Base-by-base conservation (phyloP, 2,329 filamentous ascomycete genomes). In the Neonectria faginata region DNA sequence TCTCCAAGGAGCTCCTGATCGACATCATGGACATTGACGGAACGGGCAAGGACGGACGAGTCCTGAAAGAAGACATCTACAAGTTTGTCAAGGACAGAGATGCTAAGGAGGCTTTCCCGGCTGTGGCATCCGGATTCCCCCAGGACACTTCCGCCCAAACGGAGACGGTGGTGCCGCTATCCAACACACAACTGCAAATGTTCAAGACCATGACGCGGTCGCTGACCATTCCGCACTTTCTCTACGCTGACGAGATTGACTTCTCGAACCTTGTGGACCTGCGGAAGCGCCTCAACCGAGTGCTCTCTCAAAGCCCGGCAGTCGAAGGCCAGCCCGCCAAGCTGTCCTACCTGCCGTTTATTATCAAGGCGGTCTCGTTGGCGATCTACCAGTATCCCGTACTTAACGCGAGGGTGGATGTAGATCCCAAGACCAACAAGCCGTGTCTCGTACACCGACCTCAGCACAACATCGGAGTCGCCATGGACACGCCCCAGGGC, bases 131-230 rank as follows among this genome's bases (percentile, higher is more conserved):
- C 4, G 39, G 57, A 11, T 61, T 59, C 25, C 57, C 69, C 22
- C 59, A 58, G 39, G 69, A 78, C 66, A 71, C 78, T 22, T 72
- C 80, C 9, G 80, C 82, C 50, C 91, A 92, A 77, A 82, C 82
- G 58, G 96, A 98, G 79, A 91, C 89, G 9, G 79, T 84, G 2
- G 84, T 91, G 33, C 83, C 87, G 62, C 83, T 99, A 66, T 92
- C 92, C 12, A 90, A 90, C 41, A 91, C 92, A 14, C 95, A 98
- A 81, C 85, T 88, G 41, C 91, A 93, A 76, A 99, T 99, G 96
- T 98, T 97, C 89, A 97, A 97, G 82, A 87, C 90, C 65, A 99
- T 99, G 96, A 97, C 95, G 14, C 89, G 89, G 63, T 97, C 95
- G 2, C 86, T 99, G 67, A 88, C 81, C 55, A 98, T 97, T 73